These are phyloP conservation scores for Pulveroboletus frians DNA, from an alignment of 768 basidiomycete species.

Conservation along the genomic window DNA sequence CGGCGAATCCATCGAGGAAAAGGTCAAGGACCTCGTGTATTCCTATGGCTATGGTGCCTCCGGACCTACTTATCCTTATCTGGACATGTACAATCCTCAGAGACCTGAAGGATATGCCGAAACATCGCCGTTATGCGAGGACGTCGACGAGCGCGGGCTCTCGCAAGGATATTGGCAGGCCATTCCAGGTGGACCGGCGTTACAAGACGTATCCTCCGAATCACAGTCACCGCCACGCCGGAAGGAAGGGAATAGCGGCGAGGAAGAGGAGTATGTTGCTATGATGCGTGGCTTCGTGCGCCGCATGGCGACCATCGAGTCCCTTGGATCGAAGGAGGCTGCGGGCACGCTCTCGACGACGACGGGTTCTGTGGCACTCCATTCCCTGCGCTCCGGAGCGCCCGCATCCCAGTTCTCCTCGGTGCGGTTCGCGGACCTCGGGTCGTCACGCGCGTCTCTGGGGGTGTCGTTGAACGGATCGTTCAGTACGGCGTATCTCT, in stretches of 20 bases:
- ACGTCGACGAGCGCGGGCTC: background rate
- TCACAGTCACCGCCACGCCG: conserved; percentile 10
- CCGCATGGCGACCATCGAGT: conserved; percentile 81
- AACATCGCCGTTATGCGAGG: conserved; percentile 1
- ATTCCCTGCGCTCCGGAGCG: conserved; percentile 24
- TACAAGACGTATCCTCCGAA: conserved; percentile 13
- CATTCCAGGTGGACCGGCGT: background rate
- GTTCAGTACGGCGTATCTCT: conserved; percentile 23
- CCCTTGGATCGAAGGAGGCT: conserved; percentile 61
- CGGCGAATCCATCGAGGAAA: conserved; percentile 14
- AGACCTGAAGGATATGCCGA: conserved; percentile 1
- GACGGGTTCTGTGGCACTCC: conserved; percentile 28
- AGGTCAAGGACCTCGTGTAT: conserved; percentile 7
- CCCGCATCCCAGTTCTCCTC: conserved; percentile 25
- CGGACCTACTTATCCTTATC: conserved; percentile 27
- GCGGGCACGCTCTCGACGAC: conserved; percentile 24
- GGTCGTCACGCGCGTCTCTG: conserved; percentile 1
- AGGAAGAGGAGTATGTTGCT: conserved; percentile 39
- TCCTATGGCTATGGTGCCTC: conserved; percentile 28
- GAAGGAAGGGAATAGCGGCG: conserved; percentile 10
- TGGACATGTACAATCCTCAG: conserved; percentile 28
- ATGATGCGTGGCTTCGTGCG: conserved; percentile 60
- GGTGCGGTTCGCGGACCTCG: conserved; percentile 15
- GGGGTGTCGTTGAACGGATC: conserved; percentile 7
- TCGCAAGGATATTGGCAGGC: background rate